These are phyloP conservation scores for Cinnamomum chago DNA, from an alignment of 164 flowering plant species.

Conservation along the genomic window DNA sequence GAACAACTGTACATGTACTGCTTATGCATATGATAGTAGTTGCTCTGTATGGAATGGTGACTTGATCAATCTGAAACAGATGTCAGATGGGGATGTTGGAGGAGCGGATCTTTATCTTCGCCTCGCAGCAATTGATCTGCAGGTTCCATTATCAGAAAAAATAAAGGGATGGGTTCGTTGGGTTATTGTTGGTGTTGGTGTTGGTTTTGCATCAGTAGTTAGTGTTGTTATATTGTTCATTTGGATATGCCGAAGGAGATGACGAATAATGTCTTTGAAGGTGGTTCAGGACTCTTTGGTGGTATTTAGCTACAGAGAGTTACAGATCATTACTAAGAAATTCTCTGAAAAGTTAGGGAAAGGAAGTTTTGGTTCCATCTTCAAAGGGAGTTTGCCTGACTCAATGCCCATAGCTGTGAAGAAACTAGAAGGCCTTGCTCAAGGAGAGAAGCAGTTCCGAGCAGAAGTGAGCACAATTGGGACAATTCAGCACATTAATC, in stretches of 20 bases:
- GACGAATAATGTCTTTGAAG: not conserved
- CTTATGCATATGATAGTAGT: slow-evolving; percentile 11
- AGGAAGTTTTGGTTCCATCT: slow-evolving; percentile 53
- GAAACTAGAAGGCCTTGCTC: slow-evolving; percentile 41
- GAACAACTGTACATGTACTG: slow-evolving; percentile 14
- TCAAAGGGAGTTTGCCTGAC: slow-evolving; percentile 36
- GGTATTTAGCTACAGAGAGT: slow-evolving; percentile 31
- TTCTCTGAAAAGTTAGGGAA: slow-evolving; percentile 46
- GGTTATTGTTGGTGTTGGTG: slow-evolving; percentile 17
- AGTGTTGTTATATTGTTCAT: slow-evolving; percentile 9
- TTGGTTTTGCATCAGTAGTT: slow-evolving; percentile 7
- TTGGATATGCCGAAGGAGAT: slow-evolving; percentile 10
- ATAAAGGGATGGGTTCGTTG: slow-evolving; percentile 13
- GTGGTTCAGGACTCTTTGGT: slow-evolving; percentile 27
- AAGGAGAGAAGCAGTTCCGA: slow-evolving; percentile 56
- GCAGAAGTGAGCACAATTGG: slow-evolving; percentile 65
- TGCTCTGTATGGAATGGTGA: not conserved
- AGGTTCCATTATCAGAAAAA: not conserved
- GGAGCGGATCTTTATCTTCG: not conserved
- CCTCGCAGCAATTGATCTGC: not conserved
- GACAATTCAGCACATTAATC: slow-evolving; percentile 50
- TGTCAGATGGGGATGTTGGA: slow-evolving; percentile 10
- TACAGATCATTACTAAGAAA: slow-evolving; percentile 40
- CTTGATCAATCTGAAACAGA: slow-evolving; percentile 7
- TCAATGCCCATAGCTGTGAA: slow-evolving; percentile 38